These are phyloP conservation scores for Chondrus crispus DNA, from an alignment of 23 red algal species.

Conservation along the genomic window DNA sequence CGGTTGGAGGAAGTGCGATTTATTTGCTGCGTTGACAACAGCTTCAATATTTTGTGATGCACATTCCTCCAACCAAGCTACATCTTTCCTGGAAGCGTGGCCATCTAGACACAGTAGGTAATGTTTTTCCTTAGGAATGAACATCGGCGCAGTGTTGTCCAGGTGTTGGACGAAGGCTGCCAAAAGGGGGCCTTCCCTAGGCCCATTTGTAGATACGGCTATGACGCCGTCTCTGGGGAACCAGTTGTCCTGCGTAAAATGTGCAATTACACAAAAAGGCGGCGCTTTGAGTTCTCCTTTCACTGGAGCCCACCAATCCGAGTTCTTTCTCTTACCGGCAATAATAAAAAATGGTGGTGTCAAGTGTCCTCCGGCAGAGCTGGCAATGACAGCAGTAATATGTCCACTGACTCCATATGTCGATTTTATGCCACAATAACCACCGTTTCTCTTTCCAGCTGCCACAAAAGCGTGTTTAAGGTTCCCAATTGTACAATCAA, in stretches of 20 bases:
- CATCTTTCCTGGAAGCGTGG: neutral
- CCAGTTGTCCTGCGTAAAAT: neutral
- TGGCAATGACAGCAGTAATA: neutral
- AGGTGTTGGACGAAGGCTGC: neutral
- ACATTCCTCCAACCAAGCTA: conserved; percentile 7
- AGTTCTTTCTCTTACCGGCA: neutral
- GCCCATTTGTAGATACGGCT: neutral
- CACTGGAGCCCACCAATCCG: neutral
- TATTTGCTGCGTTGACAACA: neutral
- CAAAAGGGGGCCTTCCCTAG: neutral
- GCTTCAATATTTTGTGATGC: neutral
- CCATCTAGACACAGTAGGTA: neutral
- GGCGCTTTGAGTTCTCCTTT: neutral
- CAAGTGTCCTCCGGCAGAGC: neutral
- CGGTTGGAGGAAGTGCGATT: neutral
- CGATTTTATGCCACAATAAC: neutral
- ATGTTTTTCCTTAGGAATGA: neutral
- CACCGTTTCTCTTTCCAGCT: neutral
- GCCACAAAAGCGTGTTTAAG: neutral
- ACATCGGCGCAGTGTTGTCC: neutral
- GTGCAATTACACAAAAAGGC: neutral
- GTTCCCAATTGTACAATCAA: neutral
- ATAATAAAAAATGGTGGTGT: conserved; percentile 14
- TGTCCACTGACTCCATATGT: neutral
- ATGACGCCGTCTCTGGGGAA: neutral